Evolutionary conservation across 805 yeast species (phyloP), one percentile per base, ranked within the genome.

Genomic region (Wickerhamomyces bisporus): DNA sequence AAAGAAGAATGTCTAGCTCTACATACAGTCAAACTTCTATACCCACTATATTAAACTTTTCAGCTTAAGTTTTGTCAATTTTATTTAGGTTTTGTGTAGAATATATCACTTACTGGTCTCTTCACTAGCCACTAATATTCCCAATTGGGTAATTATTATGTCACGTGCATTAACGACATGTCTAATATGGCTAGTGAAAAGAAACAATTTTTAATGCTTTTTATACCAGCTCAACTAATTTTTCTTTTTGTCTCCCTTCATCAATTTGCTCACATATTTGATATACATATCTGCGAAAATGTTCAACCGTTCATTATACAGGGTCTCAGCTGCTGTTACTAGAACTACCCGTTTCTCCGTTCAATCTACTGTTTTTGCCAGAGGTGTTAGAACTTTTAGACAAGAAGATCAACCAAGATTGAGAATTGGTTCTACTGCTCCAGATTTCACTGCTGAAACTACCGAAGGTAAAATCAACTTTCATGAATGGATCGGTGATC

Each of bases 351-450:
- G 43, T 15, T 21, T 39, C 14, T 39, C 41, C 42, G 41, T 49
- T 35, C 39, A 52, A 43, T 36, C 50, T 44, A 41, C 51, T 38
- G 38, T 48, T 27, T 48, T 62, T 16, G 48, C 48, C 26, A 61
- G 68, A 55, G 60, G 59, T 44, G 33, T 62, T 45, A 67, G 70
- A 60, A 62, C 73, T n/a, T 71, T 71, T 52, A 72, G 65, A 45
- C 73, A 71, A 42, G 75, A 71, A 41, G 64, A 71, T 24, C 79
- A 74, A 58, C 79, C 79, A 59, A 70, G 77, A 62, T 65, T 81
- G 49, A 77, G 95, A 71, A 81, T 83, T 61, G 94, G 94, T 39
- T 76, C 89, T 30, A 66, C 66, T 38, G 97, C 95, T 42, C 97
- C 97, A 60, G 81, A 89, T 64, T 88, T 88, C 74, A 68, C 71